Evolutionary conservation across 2,329 filamentous ascomycete species (phyloP).

Genomic region (Curvularia lunata): DNA sequence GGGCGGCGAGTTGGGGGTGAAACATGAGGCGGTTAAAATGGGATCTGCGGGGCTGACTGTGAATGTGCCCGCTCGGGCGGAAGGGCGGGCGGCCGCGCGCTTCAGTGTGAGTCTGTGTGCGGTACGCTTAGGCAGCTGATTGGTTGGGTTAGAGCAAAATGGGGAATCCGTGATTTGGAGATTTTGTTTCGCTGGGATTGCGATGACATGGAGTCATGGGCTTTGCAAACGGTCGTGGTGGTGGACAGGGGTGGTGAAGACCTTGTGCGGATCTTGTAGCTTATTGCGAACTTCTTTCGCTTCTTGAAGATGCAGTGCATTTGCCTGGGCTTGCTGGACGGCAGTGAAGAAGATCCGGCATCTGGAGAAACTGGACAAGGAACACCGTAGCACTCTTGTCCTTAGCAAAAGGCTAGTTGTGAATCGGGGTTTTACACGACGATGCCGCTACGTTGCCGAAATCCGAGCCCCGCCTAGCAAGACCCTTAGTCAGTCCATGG

Average conservation of each 20-base stretch:
- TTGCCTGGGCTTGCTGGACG: neutral
- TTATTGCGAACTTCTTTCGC: neutral
- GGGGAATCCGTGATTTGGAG: conserved; percentile 5
- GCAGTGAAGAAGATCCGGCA: conserved; percentile 9
- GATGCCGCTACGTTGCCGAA: conserved; percentile 16
- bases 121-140: conserved; percentile 9
- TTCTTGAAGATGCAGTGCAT: neutral
- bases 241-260: neutral
- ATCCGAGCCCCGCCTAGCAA: conserved; percentile 4
- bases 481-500: conserved; percentile 2
- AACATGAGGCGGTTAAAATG: conserved; percentile 27
- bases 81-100: conserved; percentile 20
- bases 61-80: neutral
- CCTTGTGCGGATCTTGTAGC: neutral
- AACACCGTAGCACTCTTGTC: neutral
- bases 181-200: conserved; percentile 10
- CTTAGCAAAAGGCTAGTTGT: neutral
- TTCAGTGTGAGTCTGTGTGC: conserved; percentile 24
- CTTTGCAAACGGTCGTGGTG: neutral
- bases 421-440: conserved; percentile 11
- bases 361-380: conserved; percentile 10
- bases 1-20: conserved; percentile 20
- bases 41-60: conserved; percentile 7
- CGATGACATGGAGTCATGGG: conserved; percentile 4
- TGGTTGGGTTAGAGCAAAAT: conserved; percentile 15